Conservation (phyloP, 345 rosid genomes). For the Chamaenerion angustifolium region DNA sequence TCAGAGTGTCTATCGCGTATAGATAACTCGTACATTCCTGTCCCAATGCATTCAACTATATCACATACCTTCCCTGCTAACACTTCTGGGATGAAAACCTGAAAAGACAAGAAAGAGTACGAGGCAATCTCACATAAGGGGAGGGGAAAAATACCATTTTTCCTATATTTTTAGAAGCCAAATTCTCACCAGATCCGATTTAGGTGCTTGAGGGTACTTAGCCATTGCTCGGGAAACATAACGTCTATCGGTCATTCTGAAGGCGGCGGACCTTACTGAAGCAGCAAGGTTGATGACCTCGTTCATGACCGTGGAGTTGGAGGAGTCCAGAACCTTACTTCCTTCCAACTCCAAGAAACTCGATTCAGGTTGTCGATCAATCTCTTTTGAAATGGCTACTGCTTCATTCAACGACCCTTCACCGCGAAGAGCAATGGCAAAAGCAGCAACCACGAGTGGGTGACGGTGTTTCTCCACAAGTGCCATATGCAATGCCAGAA, state of each 20-base stretch:
- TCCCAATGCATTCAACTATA: slow-evolving; percentile 47
- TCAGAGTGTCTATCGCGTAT: slow-evolving; percentile 36
- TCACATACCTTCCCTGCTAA: slow-evolving; percentile 26
- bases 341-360: slow-evolving; percentile 44
- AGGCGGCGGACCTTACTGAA: slow-evolving; percentile 32
- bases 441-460: slow-evolving; percentile 65
- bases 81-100: slow-evolving; percentile 61
- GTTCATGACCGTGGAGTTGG: slow-evolving; percentile 15
- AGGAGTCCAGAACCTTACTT: slow-evolving; percentile 9
- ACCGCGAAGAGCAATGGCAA: slow-evolving; percentile 62
- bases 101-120: no score
- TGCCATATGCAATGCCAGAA: slow-evolving; percentile 77
- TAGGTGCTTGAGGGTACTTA: slow-evolving; percentile 49
- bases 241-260: slow-evolving; percentile 47
- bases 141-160: no score
- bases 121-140: no score
- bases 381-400: slow-evolving; percentile 39
- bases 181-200: slow-evolving; percentile 71
- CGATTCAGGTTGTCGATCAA: slow-evolving; percentile 28
- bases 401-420: slow-evolving; percentile 74
- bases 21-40: slow-evolving; percentile 22
- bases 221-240: slow-evolving; percentile 44
- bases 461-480: slow-evolving; percentile 53
- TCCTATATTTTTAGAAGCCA: no score
- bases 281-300: slow-evolving; percentile 59